A percentile compares a stretch with the other conserved stretches of the same genome.
phyloP scores from a whole-genome alignment of 2,329 filamentous ascomycete genomes.

The Ophiostoma ips region DNA sequence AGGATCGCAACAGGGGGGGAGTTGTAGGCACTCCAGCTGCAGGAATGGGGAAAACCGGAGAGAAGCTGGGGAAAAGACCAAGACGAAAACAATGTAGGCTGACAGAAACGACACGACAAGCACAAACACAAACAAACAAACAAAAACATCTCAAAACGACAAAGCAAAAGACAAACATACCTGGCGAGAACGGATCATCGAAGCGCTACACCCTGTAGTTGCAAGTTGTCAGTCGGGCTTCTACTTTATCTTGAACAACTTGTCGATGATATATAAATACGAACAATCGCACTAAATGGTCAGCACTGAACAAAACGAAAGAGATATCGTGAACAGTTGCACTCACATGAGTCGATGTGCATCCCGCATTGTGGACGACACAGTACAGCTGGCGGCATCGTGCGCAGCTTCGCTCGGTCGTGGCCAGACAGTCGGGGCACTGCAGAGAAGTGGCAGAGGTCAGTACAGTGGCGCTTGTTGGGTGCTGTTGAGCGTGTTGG shows the following conservation, averaged over 20 bases:
- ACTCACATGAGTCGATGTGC: constrained; percentile 46
- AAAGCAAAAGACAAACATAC: neutral
- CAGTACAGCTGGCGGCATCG: constrained; percentile 72
- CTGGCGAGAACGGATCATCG: neutral
- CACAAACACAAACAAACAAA: too few species aligned
- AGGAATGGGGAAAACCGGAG: constrained; percentile 7
- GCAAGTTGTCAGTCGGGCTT: neutral
- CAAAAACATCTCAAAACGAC: too few species aligned
- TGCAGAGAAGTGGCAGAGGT: too few species aligned
- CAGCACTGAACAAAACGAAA: neutral
- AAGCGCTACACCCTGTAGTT: constrained; percentile 8
- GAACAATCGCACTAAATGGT: constrained; percentile 12
- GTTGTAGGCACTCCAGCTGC: neutral
- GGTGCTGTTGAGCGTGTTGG: too few species aligned
- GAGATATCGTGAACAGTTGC: too few species aligned
- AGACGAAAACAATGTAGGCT: constrained; percentile 2
- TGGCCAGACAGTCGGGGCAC: constrained; percentile 62
- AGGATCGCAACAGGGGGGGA: neutral
- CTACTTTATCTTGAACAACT: too few species aligned
- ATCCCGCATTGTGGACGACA: constrained; percentile 69
- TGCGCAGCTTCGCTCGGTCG: constrained; percentile 57
- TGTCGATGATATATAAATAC: neutral
- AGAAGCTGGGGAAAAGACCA: neutral
- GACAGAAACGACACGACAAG: constrained; percentile 7
- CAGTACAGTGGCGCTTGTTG: neutral